phyloP scores from a whole-genome alignment of 148 eudicot genomes.

The Rhododendron kiyosumense region DNA sequence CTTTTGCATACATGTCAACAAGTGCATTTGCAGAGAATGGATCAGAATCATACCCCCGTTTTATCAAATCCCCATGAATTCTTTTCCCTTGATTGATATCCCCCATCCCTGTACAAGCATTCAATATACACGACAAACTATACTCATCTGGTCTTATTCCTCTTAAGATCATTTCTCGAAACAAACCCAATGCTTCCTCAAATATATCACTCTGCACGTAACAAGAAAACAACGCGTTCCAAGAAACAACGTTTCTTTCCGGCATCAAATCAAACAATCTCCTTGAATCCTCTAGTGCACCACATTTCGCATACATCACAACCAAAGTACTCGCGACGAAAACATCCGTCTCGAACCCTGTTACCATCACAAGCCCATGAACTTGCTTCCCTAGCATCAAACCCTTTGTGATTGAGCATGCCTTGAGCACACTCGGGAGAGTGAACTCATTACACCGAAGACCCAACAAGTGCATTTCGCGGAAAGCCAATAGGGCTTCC shows the following conservation, averaged over 20 bases:
- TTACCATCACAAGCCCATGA: conserved; percentile 51
- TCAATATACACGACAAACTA: conserved; percentile 49
- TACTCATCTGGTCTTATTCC: conserved; percentile 40
- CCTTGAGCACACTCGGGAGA: conserved; percentile 54
- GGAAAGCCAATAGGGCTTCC: conserved; percentile 46
- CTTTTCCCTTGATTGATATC: conserved; percentile 15
- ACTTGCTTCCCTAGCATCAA: conserved; percentile 47
- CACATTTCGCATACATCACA: conserved; percentile 80
- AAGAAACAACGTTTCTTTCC: conserved; percentile 30
- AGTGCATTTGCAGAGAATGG: conserved; percentile 51
- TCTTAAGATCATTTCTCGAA: conserved; percentile 39
- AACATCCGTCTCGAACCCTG: conserved; percentile 60
- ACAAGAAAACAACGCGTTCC: conserved; percentile 12
- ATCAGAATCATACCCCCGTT: conserved; percentile 46
- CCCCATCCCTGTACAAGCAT: conserved; percentile 41
- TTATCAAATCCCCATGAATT: conserved; percentile 16
- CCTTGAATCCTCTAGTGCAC: conserved; percentile 48
- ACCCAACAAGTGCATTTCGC: conserved; percentile 38
- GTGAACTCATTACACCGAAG: conserved; percentile 49
- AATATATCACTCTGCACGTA: conserved; percentile 5
- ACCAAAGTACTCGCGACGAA: conserved; percentile 56
- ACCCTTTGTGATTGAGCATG: conserved; percentile 43
- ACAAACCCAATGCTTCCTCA: conserved; percentile 9
- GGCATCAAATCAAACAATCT: conserved; percentile 49
- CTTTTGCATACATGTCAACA: conserved; percentile 57